phyloP scores from a whole-genome alignment of 345 rosid genomes.

The Pelargonium nanum region DNA sequence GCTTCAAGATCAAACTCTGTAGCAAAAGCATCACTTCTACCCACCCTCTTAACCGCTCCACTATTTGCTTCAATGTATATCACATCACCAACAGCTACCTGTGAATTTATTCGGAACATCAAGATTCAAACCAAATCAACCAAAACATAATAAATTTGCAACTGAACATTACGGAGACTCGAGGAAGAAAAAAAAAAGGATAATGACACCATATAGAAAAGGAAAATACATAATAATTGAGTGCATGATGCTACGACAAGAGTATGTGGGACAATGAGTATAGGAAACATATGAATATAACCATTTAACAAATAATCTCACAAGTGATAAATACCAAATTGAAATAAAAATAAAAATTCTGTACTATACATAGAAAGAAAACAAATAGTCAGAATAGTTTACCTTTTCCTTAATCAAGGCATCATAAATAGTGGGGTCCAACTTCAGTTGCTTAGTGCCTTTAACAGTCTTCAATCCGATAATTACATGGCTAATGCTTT shows the following conservation, averaged over 20 bases:
- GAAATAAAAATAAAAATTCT: no score
- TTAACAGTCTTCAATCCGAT: conserved; percentile 91
- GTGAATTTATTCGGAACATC: conserved; percentile 10
- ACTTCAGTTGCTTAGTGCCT: conserved; percentile 91
- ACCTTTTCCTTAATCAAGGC: conserved; percentile 96
- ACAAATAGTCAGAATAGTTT: no score
- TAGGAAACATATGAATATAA: neutral
- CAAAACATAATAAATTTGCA: neutral
- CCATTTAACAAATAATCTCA: neutral
- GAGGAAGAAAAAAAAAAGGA: no score
- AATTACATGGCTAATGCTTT: conserved; percentile 93
- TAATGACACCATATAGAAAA: no score
- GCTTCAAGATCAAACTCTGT: conserved; percentile 98
- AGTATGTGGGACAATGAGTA: neutral
- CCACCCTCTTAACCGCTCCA: conserved; percentile 95
- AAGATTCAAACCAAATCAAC: neutral
- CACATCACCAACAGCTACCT: conserved; percentile 99
- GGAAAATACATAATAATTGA: no score
- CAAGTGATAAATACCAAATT: no score
- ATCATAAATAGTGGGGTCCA: conserved; percentile 97
- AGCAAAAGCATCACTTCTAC: conserved; percentile 94
- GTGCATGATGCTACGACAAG: neutral
- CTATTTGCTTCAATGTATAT: conserved; percentile 95
- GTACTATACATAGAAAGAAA: no score
- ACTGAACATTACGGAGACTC: neutral